A percentile compares a stretch with the other conserved stretches of the same genome.
Conservation (phyloP, 2,329 filamentous ascomycete species). For the Metarhizium guizhouense region DNA sequence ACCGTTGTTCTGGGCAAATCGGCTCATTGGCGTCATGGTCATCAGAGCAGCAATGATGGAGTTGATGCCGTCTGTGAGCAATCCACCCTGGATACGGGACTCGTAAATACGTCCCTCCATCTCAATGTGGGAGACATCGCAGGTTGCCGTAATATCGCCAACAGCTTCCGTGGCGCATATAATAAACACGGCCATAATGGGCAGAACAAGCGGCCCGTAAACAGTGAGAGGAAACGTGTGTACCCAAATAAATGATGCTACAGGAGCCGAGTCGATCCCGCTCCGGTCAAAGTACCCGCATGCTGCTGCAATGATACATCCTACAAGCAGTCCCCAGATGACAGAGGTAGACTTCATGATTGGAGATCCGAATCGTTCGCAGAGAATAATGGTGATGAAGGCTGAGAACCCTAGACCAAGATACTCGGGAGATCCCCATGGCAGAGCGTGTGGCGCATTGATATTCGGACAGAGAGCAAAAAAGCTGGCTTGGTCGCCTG, state of each 20-base stretch:
- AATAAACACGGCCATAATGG: constrained; percentile 60
- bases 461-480: constrained; percentile 59
- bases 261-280: constrained; percentile 63
- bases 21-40: constrained; percentile 73
- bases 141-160: constrained; percentile 72
- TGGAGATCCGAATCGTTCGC: constrained; percentile 71
- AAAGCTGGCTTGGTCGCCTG: constrained; percentile 28
- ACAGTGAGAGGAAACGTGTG: constrained; percentile 65
- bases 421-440: constrained; percentile 72
- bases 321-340: constrained; percentile 62
- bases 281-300: constrained; percentile 69
- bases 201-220: constrained; percentile 66
- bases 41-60: constrained; percentile 66
- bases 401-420: constrained; percentile 73
- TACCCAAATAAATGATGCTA: constrained; percentile 69
- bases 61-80: constrained; percentile 69
- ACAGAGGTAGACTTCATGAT: constrained; percentile 79
- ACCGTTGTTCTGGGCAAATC: constrained; percentile 78
- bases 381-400: constrained; percentile 70
- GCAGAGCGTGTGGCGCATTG: constrained; percentile 59
- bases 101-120: constrained; percentile 66
- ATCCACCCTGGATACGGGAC: constrained; percentile 68
- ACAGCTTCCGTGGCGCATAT: constrained; percentile 73
- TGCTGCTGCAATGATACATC: constrained; percentile 71
- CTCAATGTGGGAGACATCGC: constrained; percentile 68